Evolutionary conservation across 805 yeast species (phyloP).

Genomic region (Pichia eremophila): DNA sequence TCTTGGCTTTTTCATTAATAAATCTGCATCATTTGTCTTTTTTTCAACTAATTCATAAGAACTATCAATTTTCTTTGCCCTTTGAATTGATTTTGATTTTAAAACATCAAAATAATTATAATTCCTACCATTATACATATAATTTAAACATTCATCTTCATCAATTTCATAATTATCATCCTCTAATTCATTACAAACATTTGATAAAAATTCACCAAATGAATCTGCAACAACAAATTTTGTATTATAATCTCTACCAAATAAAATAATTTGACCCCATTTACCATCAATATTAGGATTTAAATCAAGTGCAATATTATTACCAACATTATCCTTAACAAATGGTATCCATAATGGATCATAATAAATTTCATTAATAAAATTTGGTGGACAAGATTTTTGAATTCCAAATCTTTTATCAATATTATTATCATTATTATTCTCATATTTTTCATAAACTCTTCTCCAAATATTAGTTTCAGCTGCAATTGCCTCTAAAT

Average conservation of each 20-base stretch:
- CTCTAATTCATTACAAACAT: constrained; percentile 81
- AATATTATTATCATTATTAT: not conserved
- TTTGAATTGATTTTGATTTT: constrained; percentile 47
- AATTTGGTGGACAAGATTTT: constrained; percentile 68
- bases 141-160: constrained; percentile 49
- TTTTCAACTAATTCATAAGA: constrained; percentile 6
- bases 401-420: constrained; percentile 25
- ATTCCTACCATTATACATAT: constrained; percentile 26
- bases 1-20: constrained; percentile 6
- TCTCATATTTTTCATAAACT: constrained; percentile 34
- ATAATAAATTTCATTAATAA: constrained; percentile 71
- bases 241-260: constrained; percentile 90
- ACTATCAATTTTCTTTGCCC: constrained; percentile 7
- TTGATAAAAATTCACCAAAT: constrained; percentile 81
- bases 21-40: constrained; percentile 8
- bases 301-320: constrained; percentile 84
- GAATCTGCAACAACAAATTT: constrained; percentile 79
- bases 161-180: constrained; percentile 69
- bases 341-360: constrained; percentile 89
- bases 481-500: constrained; percentile 68
- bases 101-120: constrained; percentile 65
- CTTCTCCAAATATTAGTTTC: constrained; percentile 83
- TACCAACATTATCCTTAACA: constrained; percentile 81
- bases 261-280: constrained; percentile 86
- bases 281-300: constrained; percentile 71